phyloP scores from a whole-genome alignment of 768 basidiomycete species.

The Termitomyces sp. region DNA sequence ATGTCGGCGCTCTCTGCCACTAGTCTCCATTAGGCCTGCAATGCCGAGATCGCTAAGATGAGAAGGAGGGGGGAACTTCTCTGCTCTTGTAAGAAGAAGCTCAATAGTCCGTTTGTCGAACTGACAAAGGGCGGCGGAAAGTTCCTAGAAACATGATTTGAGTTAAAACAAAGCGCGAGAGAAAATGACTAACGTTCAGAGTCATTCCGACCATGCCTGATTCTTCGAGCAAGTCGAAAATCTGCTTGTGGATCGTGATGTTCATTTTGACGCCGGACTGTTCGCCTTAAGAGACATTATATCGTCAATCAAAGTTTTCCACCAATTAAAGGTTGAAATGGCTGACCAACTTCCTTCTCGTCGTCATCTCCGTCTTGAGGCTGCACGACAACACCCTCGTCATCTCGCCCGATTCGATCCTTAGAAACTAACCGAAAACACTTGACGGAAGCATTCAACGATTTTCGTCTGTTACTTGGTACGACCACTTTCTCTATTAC shows the following conservation, averaged over 20 bases:
- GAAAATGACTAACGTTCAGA: slow-evolving; percentile 49
- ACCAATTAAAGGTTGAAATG: background rate
- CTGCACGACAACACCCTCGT: slow-evolving; percentile 36
- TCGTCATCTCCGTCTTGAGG: slow-evolving; percentile 43
- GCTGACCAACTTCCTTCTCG: slow-evolving; percentile 32
- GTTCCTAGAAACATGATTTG: slow-evolving; percentile 44
- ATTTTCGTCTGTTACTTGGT: slow-evolving; percentile 53
- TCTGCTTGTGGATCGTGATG: slow-evolving; percentile 74
- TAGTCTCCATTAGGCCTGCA: slow-evolving; percentile 73
- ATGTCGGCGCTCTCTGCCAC: slow-evolving; percentile 83
- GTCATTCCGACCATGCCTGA: slow-evolving; percentile 71
- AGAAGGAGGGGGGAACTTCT: slow-evolving; percentile 59
- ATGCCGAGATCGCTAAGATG: slow-evolving; percentile 75
- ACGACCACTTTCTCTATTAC: slow-evolving; percentile 75
- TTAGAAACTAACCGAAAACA: slow-evolving; percentile 64
- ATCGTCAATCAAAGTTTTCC: background rate
- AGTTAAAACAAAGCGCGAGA: background rate
- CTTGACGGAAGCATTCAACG: slow-evolving; percentile 47
- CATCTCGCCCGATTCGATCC: slow-evolving; percentile 34
- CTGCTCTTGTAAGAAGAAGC: slow-evolving; percentile 70
- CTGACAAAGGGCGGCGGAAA: slow-evolving; percentile 57
- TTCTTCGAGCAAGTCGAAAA: slow-evolving; percentile 69
- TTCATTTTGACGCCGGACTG: slow-evolving; percentile 52
- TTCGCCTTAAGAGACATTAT: slow-evolving; percentile 23
- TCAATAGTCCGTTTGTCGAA: slow-evolving; percentile 86